A percentile compares a stretch with the other conserved stretches of the same genome.
Conservation (phyloP, 2,329 filamentous ascomycete species). For the Fusarium sororula region DNA sequence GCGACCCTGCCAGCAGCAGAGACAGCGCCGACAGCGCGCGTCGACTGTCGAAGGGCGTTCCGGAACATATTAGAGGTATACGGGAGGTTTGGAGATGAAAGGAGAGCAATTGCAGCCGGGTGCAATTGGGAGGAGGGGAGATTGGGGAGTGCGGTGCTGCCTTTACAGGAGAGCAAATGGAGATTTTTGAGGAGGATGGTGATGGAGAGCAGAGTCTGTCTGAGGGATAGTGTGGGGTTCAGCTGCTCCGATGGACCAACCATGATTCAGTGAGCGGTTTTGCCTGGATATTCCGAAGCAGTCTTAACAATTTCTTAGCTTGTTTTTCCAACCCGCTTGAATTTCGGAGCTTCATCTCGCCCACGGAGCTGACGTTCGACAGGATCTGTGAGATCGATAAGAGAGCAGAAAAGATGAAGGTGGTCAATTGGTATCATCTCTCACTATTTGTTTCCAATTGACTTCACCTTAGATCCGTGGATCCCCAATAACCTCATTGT, state of each 20-base stretch:
- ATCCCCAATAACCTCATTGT: slow-evolving; percentile 8
- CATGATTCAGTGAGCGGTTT: slow-evolving; percentile 48
- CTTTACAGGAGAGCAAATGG: slow-evolving; percentile 57
- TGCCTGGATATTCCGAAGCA: slow-evolving; percentile 52
- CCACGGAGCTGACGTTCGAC: slow-evolving; percentile 33
- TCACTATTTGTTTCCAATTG: slow-evolving; percentile 19
- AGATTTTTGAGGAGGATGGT: slow-evolving; percentile 55
- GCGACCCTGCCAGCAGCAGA: slow-evolving; percentile 91
- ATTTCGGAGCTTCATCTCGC: slow-evolving; percentile 40
- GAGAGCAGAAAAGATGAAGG: neutral
- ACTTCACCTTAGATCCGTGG: slow-evolving; percentile 2
- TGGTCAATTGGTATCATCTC: neutral
- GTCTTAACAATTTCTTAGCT: slow-evolving; percentile 50
- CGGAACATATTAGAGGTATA: slow-evolving; percentile 84
- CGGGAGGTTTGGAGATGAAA: slow-evolving; percentile 61
- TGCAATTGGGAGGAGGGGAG: slow-evolving; percentile 72
- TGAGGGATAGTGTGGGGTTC: slow-evolving; percentile 53
- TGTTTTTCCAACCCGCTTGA: slow-evolving; percentile 30
- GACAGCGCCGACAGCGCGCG: slow-evolving; percentile 92
- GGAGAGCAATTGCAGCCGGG: slow-evolving; percentile 69
- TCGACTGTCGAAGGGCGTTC: slow-evolving; percentile 96
- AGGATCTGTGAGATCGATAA: neutral
- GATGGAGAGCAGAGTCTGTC: slow-evolving; percentile 54
- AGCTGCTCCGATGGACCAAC: slow-evolving; percentile 49
- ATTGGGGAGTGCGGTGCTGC: slow-evolving; percentile 61